phyloP scores from a whole-genome alignment of 2,329 filamentous ascomycete genomes.

The Zymoseptoria pseudotritici region DNA sequence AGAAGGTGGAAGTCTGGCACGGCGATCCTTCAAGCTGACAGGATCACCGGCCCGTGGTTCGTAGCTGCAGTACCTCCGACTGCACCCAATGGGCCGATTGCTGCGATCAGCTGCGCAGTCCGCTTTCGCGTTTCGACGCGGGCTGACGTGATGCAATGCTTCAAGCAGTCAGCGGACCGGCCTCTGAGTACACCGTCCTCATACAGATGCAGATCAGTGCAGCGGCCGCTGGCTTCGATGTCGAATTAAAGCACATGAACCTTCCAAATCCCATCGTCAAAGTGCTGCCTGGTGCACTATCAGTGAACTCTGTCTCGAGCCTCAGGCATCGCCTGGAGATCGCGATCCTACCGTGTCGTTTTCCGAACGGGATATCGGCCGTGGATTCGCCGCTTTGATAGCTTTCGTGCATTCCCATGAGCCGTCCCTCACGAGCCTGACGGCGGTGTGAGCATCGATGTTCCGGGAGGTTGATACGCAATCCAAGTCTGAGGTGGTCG shows the following conservation, averaged over 20 bases:
- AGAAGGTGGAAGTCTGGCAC: background rate
- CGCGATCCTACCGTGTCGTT: background rate
- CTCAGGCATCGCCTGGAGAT: background rate
- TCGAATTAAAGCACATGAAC: background rate
- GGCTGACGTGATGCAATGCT: background rate
- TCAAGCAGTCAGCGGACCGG: background rate
- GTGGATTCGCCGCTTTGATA: background rate
- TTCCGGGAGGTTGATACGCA: background rate
- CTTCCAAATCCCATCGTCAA: background rate
- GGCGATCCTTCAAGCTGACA: background rate
- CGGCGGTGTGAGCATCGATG: background rate
- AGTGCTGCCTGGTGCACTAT: background rate
- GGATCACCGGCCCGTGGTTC: background rate
- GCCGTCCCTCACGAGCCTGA: background rate
- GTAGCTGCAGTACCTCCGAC: background rate
- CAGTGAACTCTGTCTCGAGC: background rate
- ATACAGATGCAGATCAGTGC: background rate
- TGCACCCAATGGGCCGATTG: background rate
- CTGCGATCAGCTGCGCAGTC: background rate
- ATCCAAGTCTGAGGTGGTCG: slow-evolving; percentile 4
- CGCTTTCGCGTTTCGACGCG: background rate
- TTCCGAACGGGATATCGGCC: background rate
- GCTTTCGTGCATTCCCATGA: background rate
- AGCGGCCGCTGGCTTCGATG: background rate
- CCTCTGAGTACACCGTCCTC: background rate